Base-by-base conservation (phyloP, 176 grass and related monocot genomes). In the Triticum urartu region DNA sequence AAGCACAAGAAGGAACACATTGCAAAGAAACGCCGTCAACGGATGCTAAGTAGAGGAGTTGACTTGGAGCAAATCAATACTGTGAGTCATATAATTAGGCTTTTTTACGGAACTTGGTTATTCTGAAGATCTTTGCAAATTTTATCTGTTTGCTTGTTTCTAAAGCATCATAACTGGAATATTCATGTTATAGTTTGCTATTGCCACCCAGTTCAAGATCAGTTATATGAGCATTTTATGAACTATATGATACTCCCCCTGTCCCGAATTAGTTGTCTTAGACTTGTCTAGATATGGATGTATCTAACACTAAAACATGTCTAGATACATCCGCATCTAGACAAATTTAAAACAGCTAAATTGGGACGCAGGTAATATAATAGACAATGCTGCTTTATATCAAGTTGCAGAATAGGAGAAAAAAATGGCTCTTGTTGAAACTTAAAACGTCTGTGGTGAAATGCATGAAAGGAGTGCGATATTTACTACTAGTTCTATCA, bases 11-110 rank as follows among this genome's bases (percentile, higher is more conserved):
- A 98, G 86, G 96, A 98, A 69, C 88, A 87, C 48, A 91, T 95
- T 92, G 91, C 91, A 86, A 86, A 95, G 81, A 98, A 98, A 86
- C 93, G 91, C 40, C 82, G 68, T 36, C 91, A 95, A 73, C 88
- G 96, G 28, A 95, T 94, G 93, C 81, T 95, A 73, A 93, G 91
- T 84, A 87, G 96, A 83, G 96, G 96, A 64, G 93, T 98, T 91
- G 93, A 98, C 83, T 79, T 98, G 14, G 86, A 84, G 66, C 90
- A 95, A 94, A 95, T 98, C 77, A 94, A 98, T 91, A 85, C 65
- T 86, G 96, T 95, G 86, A 91, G 93, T 83, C 73, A 81, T 80
- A 90, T 45, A 50, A 7, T 75, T 85, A 26, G 38, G 36, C 0
- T 63, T 86, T 83, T 36, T 10, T 54, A 54, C 48, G 75, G 75